Evolutionary conservation across 2,329 filamentous ascomycete genomes (phyloP), one percentile per base, ranked within the genome.

Genomic region (Clathrospora elynae): DNA sequence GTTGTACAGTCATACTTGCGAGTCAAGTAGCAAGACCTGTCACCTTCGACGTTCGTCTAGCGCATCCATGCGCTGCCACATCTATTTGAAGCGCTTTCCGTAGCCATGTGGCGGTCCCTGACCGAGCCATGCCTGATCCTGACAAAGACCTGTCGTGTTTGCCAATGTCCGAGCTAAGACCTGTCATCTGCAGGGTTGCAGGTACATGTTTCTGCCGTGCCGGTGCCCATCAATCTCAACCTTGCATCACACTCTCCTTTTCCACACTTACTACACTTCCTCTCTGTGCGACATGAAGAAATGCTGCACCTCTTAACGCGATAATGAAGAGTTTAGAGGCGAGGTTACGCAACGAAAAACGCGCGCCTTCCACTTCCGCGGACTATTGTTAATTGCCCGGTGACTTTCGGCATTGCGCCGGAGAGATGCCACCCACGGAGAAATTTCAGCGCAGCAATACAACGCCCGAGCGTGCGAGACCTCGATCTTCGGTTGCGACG

Each of bases 381-480:
- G 43, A 36, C 28, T 32, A 34, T 25, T 14, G 32, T 33, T 35
- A 22, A 40, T 40, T 42, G 40, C 39, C 29, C 43, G 51, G 48
- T 35, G 20, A 38, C 24, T 10, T 26, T 41, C 43, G 44, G 47
- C 51, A 38, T 37, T 19, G 22, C 31, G 30, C 28, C 24, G 28
- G 12, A 36, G 37, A 31, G 12, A 19, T n/a, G 34, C 26, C 19
- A 45, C 6, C 50, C 35, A 57, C 59, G 55, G 56, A 63, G 20
- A 61, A 51, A 41, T 56, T 59, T 40, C 60, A 61, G 42, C 53
- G 49, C 47, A 46, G 51, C 42, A 55, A 45, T 33, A 39, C 49
- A 23, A 32, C 47, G 37, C 42, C 49, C 38, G 59, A 59, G 31
- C 51, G 50, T 30, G 42, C 46, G 22, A 54, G 53, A 33, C 49